Conservation (phyloP, 2,329 filamentous ascomycete species). For the Raffaelea arxii region DNA sequence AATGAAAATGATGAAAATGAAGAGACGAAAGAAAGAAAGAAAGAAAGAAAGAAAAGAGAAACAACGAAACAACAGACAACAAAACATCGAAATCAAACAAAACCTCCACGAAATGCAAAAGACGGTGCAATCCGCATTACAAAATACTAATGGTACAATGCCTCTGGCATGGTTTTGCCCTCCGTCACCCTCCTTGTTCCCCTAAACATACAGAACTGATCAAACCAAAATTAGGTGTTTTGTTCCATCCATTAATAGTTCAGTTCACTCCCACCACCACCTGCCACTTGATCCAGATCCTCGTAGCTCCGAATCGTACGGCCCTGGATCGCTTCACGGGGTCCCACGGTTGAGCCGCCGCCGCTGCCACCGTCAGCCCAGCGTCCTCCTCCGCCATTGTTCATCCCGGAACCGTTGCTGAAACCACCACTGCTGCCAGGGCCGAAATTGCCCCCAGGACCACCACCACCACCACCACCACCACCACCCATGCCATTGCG, state of each 20-base stretch:
- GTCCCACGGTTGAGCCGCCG: conserved; percentile 68
- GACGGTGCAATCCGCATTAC: too few relatives aligned
- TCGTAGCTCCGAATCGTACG: conserved; percentile 95
- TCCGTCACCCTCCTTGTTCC: too few relatives aligned
- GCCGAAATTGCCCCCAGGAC: conserved; percentile 23
- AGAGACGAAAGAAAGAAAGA: not conserved
- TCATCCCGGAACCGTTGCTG: conserved; percentile 39
- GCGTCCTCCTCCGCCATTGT: conserved; percentile 36
- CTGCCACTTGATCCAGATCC: conserved; percentile 79
- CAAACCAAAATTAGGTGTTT: not conserved
- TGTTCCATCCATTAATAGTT: conserved; percentile 60
- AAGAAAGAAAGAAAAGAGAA: not conserved
- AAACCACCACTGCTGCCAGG: conserved; percentile 22
- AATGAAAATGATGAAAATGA: not conserved
- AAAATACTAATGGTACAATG: too few relatives aligned
- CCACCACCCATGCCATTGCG: conserved; percentile 29
- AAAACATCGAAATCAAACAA: not conserved
- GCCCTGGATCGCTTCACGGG: conserved; percentile 84
- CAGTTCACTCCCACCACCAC: conserved; percentile 68
- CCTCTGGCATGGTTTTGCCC: too few relatives aligned
- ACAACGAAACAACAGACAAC: not conserved
- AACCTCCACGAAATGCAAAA: not conserved
- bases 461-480: conserved; percentile 36
- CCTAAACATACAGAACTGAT: too few relatives aligned
- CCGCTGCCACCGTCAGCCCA: conserved; percentile 68